A percentile compares a stretch with the other conserved stretches of the same genome.
phyloP scores from a whole-genome alignment of 495 filamentous ascomycete species.

The Ramalina intermedia region DNA sequence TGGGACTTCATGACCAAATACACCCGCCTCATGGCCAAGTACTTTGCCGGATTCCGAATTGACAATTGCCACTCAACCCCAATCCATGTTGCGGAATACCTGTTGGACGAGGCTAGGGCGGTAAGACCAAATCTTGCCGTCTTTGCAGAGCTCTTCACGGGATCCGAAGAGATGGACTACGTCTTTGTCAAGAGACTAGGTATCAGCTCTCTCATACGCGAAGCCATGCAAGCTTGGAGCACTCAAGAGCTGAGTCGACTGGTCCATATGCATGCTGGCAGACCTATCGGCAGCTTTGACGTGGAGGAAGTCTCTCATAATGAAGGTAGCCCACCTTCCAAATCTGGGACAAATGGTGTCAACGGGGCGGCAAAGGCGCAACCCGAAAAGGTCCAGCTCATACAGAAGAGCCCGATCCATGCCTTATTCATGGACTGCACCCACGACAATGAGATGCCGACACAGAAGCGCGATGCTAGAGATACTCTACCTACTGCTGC shows the following conservation, averaged over 20 bases:
- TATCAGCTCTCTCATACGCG: conserved; percentile 78
- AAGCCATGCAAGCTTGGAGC: conserved; percentile 98
- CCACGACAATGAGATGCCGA: conserved; percentile 93
- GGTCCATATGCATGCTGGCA: conserved; percentile 86
- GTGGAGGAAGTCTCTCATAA: conserved; percentile 69
- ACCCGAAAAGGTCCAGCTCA: conserved; percentile 51
- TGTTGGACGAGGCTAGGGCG: conserved; percentile 79
- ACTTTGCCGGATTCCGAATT: conserved; percentile 89
- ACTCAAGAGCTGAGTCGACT: conserved; percentile 81
- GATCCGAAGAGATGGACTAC: conserved; percentile 90
- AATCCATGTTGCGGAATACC: conserved; percentile 79
- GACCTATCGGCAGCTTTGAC: conserved; percentile 93
- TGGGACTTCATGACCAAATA: conserved; percentile 95
- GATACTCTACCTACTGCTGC: conserved; percentile 96
- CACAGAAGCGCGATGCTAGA: conserved; percentile 86
- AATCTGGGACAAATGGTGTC: conserved; percentile 25
- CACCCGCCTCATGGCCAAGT: conserved; percentile 83
- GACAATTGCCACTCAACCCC: conserved; percentile 99
- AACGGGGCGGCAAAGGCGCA: conserved; percentile 19
- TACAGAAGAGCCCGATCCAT: conserved; percentile 71
- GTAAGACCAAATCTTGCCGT: conserved; percentile 82
- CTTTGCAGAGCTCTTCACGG: conserved; percentile 92
- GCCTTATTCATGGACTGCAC: conserved; percentile 99
- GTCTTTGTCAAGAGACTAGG: conserved; percentile 86
- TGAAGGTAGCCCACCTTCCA: conserved; percentile 56